Percentiles rank a stretch among this genome's conserved stretches.
These are phyloP conservation scores for Roridomyces roridus DNA, from an alignment of 768 basidiomycete species.

Conservation along the genomic window DNA sequence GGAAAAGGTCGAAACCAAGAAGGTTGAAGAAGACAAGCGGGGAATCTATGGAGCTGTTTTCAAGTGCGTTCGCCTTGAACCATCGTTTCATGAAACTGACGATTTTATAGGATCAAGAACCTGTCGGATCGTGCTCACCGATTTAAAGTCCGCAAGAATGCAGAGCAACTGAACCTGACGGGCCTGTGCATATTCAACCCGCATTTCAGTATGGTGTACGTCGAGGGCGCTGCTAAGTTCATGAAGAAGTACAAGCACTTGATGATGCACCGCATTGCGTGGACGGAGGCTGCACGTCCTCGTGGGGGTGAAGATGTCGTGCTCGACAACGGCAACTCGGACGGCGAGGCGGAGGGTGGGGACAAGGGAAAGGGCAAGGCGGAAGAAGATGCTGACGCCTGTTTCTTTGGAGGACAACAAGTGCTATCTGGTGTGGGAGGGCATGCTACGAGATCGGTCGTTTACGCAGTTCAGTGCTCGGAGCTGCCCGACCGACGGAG, in stretches of 20 bases:
- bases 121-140: slow-evolving; percentile 92
- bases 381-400: slow-evolving; percentile 35
- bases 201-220: slow-evolving; percentile 87
- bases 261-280: slow-evolving; percentile 86
- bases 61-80: slow-evolving; percentile 65
- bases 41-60: slow-evolving; percentile 85
- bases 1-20: slow-evolving; percentile 88
- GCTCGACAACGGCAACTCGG: slow-evolving; percentile 57
- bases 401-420: slow-evolving; percentile 83
- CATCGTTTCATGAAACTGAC: not conserved
- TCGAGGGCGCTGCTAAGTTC: slow-evolving; percentile 89
- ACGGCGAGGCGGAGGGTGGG: slow-evolving; percentile 39
- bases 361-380: slow-evolving; percentile 38
- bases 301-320: slow-evolving; percentile 77
- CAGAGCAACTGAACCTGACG: slow-evolving; percentile 86
- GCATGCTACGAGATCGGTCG: slow-evolving; percentile 79
- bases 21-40: slow-evolving; percentile 86
- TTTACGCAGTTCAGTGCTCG: slow-evolving; percentile 84
- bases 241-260: slow-evolving; percentile 88
- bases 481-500: slow-evolving; percentile 82
- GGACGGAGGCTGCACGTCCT: slow-evolving; percentile 91
- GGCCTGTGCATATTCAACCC: slow-evolving; percentile 94
- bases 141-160: slow-evolving; percentile 97
- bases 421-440: slow-evolving; percentile 95
- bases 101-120: slow-evolving; percentile 71